Evolutionary conservation across 2,329 filamentous ascomycete species (phyloP).

Genomic region (Fusarium hostae): DNA sequence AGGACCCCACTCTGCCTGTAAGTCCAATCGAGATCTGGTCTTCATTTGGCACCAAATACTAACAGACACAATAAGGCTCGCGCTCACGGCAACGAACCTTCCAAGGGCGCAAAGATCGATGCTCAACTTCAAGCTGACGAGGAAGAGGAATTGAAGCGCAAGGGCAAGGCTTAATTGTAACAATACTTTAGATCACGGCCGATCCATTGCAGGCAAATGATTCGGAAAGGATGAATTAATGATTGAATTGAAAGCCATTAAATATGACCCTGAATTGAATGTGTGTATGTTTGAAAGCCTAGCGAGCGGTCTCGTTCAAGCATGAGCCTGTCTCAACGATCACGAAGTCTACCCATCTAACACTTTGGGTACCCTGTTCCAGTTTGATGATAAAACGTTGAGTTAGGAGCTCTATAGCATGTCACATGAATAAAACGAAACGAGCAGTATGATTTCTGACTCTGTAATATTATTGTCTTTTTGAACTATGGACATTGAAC

Average conservation of each 20-base stretch:
- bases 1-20: conserved; percentile 71
- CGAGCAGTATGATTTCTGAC: background rate
- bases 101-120: conserved; percentile 77
- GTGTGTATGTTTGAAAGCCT: background rate
- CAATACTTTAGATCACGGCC: conserved; percentile 8
- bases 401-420: background rate
- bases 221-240: conserved; percentile 27
- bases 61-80: conserved; percentile 60
- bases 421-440: background rate
- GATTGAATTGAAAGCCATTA: conserved; percentile 2
- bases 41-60: background rate
- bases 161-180: conserved; percentile 53
- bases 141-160: conserved; percentile 70
- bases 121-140: conserved; percentile 75
- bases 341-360: no score
- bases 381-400: no score
- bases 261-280: background rate
- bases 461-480: background rate
- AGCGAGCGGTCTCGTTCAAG: background rate
- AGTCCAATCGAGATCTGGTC: conserved; percentile 35
- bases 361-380: no score
- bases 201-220: conserved; percentile 8
- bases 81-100: conserved; percentile 78
- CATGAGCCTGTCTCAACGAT: background rate
- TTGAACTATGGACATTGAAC: background rate